A percentile compares a stretch with the other conserved stretches of the same genome.
Evolutionary conservation across 164 flowering plant genomes (phyloP).

Genomic region (Vitis amurensis): DNA sequence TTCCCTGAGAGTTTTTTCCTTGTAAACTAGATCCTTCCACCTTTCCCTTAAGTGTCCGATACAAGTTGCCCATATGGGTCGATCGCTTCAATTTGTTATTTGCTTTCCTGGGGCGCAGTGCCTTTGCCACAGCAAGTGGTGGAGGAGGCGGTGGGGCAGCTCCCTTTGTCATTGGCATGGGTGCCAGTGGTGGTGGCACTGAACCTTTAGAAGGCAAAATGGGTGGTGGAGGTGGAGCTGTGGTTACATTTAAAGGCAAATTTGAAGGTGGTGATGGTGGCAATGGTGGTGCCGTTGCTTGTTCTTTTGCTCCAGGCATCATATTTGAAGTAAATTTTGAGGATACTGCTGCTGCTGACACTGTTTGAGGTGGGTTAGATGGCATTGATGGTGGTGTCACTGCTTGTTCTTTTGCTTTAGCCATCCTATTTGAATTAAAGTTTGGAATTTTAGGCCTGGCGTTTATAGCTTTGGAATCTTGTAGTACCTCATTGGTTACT

Average conservation of each 20-base stretch:
- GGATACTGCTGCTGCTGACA: no score
- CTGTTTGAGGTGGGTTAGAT: not conserved
- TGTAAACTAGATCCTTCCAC: slow-evolving; percentile 62
- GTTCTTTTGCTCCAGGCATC: no score
- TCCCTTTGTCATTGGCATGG: slow-evolving; percentile 28
- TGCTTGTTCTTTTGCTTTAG: no score
- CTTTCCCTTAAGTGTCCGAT: slow-evolving; percentile 73
- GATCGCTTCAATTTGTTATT: slow-evolving; percentile 73
- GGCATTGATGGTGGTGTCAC: not conserved
- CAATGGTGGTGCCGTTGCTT: no score
- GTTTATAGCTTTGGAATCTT: no score
- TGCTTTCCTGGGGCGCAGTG: slow-evolving; percentile 54
- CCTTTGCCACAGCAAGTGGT: slow-evolving; percentile 39
- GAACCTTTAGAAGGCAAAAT: slow-evolving; percentile 12
- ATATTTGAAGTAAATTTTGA: no score
- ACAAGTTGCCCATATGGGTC: slow-evolving; percentile 71
- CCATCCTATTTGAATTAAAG: no score
- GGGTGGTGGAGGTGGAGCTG: slow-evolving; percentile 30
- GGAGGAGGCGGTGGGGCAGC: slow-evolving; percentile 68
- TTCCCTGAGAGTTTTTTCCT: slow-evolving; percentile 43
- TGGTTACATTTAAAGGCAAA: not conserved
- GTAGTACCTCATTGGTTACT: no score
- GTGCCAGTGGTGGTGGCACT: slow-evolving; percentile 35
- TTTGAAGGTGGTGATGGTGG: no score
- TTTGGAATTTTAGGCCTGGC: no score